phyloP scores from a whole-genome alignment of 2,329 filamentous ascomycete genomes.

The Kalmusia sp. region DNA sequence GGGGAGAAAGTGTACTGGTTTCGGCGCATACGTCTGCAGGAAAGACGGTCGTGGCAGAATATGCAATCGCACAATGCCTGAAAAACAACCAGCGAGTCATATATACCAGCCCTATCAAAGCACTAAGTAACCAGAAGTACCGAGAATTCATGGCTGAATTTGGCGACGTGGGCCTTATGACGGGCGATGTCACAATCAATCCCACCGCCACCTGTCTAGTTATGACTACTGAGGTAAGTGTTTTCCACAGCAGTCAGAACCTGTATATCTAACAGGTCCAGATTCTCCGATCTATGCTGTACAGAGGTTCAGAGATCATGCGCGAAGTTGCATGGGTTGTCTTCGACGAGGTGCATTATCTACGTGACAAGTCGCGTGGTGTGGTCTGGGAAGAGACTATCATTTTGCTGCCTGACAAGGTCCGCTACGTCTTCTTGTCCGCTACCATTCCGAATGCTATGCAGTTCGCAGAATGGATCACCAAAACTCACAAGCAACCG shows the following conservation, averaged over 20 bases:
- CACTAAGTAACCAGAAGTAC: conserved; percentile 98
- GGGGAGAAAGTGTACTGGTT: conserved; percentile 94
- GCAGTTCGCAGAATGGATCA: conserved; percentile 99
- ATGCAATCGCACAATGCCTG: conserved; percentile 95
- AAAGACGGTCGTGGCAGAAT: conserved; percentile 98
- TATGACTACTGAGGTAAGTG: conserved; percentile 85
- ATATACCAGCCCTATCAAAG: conserved; percentile 99
- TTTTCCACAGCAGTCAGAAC: neutral
- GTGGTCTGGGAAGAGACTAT: conserved; percentile 99
- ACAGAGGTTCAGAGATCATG: conserved; percentile 98
- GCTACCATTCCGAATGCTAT: conserved; percentile 98
- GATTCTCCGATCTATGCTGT: conserved; percentile 98
- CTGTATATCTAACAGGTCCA: conserved; percentile 33
- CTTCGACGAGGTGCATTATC: conserved; percentile 98
- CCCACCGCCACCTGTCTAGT: conserved; percentile 96
- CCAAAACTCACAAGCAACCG: conserved; percentile 95
- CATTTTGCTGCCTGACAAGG: conserved; percentile 96
- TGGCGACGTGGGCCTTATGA: conserved; percentile 97
- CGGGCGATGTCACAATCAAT: conserved; percentile 98
- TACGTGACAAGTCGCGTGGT: conserved; percentile 91
- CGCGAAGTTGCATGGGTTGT: conserved; percentile 98
- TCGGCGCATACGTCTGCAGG: conserved; percentile 97
- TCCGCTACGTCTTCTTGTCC: conserved; percentile 97
- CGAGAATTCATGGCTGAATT: conserved; percentile 95
- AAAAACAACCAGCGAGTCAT: conserved; percentile 98